These are phyloP conservation scores for Eutypa lata DNA, from an alignment of 2,329 filamentous ascomycete species.

Conservation along the genomic window DNA sequence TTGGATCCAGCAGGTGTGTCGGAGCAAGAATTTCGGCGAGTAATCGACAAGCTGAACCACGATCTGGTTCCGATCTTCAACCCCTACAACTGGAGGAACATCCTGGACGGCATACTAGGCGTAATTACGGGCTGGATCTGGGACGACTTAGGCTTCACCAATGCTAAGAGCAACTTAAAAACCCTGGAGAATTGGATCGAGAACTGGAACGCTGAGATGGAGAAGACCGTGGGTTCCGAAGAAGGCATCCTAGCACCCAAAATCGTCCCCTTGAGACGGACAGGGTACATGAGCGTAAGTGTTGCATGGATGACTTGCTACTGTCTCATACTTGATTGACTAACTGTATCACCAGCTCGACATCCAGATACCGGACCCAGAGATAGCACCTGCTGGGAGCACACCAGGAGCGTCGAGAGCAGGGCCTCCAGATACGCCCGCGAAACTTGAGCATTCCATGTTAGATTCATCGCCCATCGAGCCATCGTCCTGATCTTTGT, in stretches of 20 bases:
- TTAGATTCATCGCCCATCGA: not conserved
- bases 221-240: slow-evolving; percentile 49
- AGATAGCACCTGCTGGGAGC: slow-evolving; percentile 56
- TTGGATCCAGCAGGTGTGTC: slow-evolving; percentile 77
- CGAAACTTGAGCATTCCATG: not conserved
- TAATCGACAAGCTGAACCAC: slow-evolving; percentile 80
- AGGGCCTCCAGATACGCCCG: slow-evolving; percentile 15
- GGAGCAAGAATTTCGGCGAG: slow-evolving; percentile 79
- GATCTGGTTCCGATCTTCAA: slow-evolving; percentile 75
- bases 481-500: not conserved
- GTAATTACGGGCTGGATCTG: slow-evolving; percentile 88
- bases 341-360: slow-evolving; percentile 57
- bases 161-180: slow-evolving; percentile 67
- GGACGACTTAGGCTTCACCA: slow-evolving; percentile 82
- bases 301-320: not conserved
- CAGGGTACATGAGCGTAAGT: slow-evolving; percentile 81
- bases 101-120: slow-evolving; percentile 76
- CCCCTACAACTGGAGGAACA: slow-evolving; percentile 72
- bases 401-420: slow-evolving; percentile 39
- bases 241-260: slow-evolving; percentile 57
- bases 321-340: slow-evolving; percentile 6
- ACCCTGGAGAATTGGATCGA: slow-evolving; percentile 79
- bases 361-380: slow-evolving; percentile 77
- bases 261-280: slow-evolving; percentile 75
- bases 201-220: slow-evolving; percentile 76